Base-by-base conservation (phyloP, 106 monocot genomes). In the Dioscorea dumetorum region DNA sequence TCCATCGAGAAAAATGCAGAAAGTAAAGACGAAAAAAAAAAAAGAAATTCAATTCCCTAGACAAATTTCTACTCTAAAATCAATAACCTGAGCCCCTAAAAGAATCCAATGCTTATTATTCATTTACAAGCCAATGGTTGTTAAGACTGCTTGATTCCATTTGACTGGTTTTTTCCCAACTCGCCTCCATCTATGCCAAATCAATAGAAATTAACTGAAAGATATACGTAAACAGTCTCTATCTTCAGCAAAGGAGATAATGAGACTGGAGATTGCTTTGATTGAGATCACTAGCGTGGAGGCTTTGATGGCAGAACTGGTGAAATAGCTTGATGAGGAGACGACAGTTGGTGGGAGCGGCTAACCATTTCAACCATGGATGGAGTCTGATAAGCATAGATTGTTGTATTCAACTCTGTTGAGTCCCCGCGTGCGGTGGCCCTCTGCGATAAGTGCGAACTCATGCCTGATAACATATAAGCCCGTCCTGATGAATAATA, bases 381-480 rank as follows among this genome's bases (percentile, higher is more conserved):
- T 31, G 91, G 95, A 12, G 95, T 95, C 75, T 88, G 91, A 59
- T 95, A 95, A 1, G 79, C 70, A 22, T 69, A 72, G n/a, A 84
- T 64, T 19, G 82, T 65, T 62, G 74, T 88, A 6, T 60, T 51
- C 24, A 80, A 75, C n/a, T 83, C 83, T 0, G 95, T 95, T 0
- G 91, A 95, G 73, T 84, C 83, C 12, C 95, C 88, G 12, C 95
- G 80, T 5, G 95, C 77, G 0, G 95, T 97, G 15, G 91, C 95
- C 56, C 91, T 79, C 78, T 97, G 95, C 95, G 86, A 89, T 16
- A 91, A 88, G 62, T 97, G 95, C 15, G 95, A 97, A 75, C 95
- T 97, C 69, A 97, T 33, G 4, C 95, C 95, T 0, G 95, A 91
- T 19, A 91, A 77, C 53, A 97, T 74, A 20, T 97, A 97, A 7